phyloP scores from a whole-genome alignment of 2,329 filamentous ascomycete genomes.

The Calonectria montana region DNA sequence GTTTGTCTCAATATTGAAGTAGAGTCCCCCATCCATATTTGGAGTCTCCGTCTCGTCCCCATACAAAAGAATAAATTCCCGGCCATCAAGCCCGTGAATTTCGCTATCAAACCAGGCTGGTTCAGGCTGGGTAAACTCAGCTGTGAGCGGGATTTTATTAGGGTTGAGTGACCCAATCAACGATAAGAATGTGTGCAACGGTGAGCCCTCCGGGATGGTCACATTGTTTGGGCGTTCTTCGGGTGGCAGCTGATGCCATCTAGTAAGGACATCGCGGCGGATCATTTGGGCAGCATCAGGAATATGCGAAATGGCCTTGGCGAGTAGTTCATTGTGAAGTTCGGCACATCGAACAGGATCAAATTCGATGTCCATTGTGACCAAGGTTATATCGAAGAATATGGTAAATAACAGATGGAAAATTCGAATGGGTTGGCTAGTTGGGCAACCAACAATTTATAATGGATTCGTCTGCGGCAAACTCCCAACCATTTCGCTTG shows the following conservation, averaged over 20 bases:
- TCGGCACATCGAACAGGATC: not conserved
- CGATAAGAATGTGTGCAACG: not conserved
- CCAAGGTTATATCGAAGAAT: not conserved
- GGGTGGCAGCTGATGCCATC: not conserved
- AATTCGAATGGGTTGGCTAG: too few relatives aligned
- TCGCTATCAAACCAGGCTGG: not conserved
- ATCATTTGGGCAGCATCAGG: not conserved
- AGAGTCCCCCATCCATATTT: not conserved
- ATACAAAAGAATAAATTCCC: not conserved
- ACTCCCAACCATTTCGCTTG: not conserved
- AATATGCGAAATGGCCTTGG: not conserved
- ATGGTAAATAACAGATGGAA: not conserved
- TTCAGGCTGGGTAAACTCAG: not conserved
- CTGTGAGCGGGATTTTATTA: not conserved
- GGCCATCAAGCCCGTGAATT: not conserved
- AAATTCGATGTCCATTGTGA: not conserved
- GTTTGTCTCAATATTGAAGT: not conserved
- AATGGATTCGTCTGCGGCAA: not conserved
- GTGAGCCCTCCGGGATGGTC: not conserved
- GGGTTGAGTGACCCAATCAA: not conserved
- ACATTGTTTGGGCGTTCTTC: not conserved
- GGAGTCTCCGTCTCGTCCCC: not conserved
- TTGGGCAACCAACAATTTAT: not conserved
- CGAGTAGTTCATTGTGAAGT: not conserved
- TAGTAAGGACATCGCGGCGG: not conserved